Evolutionary conservation across 1,284 basidiomycete species (phyloP).

Genomic region (Psilocybe mexicana): DNA sequence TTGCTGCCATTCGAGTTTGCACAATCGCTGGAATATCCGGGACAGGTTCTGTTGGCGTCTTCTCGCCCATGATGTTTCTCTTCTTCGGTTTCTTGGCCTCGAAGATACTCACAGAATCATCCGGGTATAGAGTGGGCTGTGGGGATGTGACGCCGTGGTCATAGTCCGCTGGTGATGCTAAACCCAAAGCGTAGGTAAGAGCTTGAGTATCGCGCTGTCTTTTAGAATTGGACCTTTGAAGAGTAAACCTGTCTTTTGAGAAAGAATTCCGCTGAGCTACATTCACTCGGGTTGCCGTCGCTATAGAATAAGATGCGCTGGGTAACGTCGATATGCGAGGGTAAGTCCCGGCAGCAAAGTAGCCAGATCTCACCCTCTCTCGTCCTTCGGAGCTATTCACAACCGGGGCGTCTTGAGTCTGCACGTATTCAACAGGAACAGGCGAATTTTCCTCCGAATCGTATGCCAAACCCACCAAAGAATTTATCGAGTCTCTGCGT

Average conservation of each 20-base stretch:
- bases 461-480: constrained; percentile 50
- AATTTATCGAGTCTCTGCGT: constrained; percentile 27
- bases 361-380: constrained; percentile 65
- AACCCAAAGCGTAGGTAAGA: constrained; percentile 53
- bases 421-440: constrained; percentile 27
- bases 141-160: constrained; percentile 40
- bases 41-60: constrained; percentile 12
- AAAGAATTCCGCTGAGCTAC: constrained; percentile 31
- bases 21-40: constrained; percentile 24
- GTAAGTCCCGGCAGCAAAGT: constrained; percentile 58
- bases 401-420: constrained; percentile 32
- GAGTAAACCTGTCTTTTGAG: constrained; percentile 26
- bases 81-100: constrained; percentile 24
- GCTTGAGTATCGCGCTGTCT: constrained; percentile 53
- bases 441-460: constrained; percentile 57
- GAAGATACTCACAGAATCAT: constrained; percentile 67
- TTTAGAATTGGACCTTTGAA: constrained; percentile 44
- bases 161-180: constrained; percentile 42
- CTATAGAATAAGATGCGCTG: constrained; percentile 29
- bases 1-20: constrained; percentile 12
- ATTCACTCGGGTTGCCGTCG: constrained; percentile 34
- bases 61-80: constrained; percentile 14
- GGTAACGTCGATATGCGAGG: constrained; percentile 49
- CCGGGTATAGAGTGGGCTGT: constrained; percentile 64
- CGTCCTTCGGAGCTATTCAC: constrained; percentile 45